phyloP scores from a whole-genome alignment of 108 stramenopile species.

The Chaetoceros muelleri region DNA sequence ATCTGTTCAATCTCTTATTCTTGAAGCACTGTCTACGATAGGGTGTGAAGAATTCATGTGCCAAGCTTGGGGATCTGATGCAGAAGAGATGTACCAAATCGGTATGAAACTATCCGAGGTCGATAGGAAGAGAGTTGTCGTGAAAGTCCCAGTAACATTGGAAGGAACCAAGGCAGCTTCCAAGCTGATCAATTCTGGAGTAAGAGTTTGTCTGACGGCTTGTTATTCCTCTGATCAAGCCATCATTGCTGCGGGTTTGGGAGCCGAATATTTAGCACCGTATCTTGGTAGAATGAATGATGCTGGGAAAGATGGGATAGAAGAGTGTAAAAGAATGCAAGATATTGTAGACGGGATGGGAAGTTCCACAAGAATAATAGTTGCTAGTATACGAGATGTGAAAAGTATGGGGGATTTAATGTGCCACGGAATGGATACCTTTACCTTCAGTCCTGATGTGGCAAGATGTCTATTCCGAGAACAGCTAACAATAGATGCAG shows the following conservation, averaged over 20 bases:
- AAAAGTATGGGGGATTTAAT: constrained; percentile 37
- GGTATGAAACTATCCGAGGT: constrained; percentile 40
- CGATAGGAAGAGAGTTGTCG: constrained; percentile 41
- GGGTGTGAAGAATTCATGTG: constrained; percentile 55
- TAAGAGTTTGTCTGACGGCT: constrained; percentile 60
- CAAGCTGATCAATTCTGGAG: constrained; percentile 28
- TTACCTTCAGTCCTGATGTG: constrained; percentile 46
- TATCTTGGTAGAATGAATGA: constrained; percentile 46
- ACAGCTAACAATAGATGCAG: constrained; percentile 40
- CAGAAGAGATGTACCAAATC: constrained; percentile 36
- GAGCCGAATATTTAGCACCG: constrained; percentile 51
- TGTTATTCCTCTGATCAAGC: constrained; percentile 51
- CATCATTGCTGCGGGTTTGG: constrained; percentile 36
- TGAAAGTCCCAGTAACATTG: constrained; percentile 53
- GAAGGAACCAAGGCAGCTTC: constrained; percentile 42
- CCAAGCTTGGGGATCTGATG: constrained; percentile 50
- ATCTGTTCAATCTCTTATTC: constrained; percentile 32
- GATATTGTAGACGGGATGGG: constrained; percentile 43
- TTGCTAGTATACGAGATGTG: constrained; percentile 43
- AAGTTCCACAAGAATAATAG: constrained; percentile 49
- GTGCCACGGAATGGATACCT: constrained; percentile 41
- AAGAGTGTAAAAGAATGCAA: constrained; percentile 45
- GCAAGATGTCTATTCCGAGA: constrained; percentile 43
- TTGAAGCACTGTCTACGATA: constrained; percentile 12
- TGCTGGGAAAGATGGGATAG: constrained; percentile 44